Base-by-base conservation (phyloP, 2,329 filamentous ascomycete genomes). In the Pestalotiopsis sp. region DNA sequence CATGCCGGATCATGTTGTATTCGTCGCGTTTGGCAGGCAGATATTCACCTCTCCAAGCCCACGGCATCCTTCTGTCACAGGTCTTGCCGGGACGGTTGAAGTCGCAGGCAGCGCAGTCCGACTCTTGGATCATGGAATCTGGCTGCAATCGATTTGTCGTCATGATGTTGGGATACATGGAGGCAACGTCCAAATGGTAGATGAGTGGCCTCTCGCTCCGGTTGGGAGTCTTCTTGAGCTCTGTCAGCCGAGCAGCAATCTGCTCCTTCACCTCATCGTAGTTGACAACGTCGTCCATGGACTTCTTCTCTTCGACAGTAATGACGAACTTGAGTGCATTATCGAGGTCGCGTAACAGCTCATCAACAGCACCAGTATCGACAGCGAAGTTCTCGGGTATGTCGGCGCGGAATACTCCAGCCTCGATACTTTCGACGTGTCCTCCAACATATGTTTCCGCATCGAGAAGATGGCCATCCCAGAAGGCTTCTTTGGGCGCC, bases 101-200 rank as follows among this genome's bases (percentile, higher is more conserved):
- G 79, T 99, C 97, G 80, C 97, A 99, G 12, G 96, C 95, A 2
- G 96, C 96, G 76, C 97, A 99, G 75, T 97, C 94, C 0, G 95
- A 94, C 78, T 99, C 97, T 62, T 95, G 86, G 67, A 99, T 97
- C 94, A 99, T 97, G n/a, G 96, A 98, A 80, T 99, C 96, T 0
- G 96, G 96, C 75, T 99, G 96, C 61, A 99, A 82, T 79, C 96
- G 92, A 80, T 99, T 99, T 1, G 96, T 99, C 2, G 97, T 99
- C 97, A 99, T 99, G 79, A 99, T 99, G 81, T 99, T 99, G 11
- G 96, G 96, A 79, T 99, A 99, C 96, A 99, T 99, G 69, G 96
- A 98, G 20, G 96, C 96, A 69, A 99, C 97, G 78, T 99, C 96
- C 82, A 99, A 85, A 86, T 99, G 96, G 82, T 99, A 99, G 72